Evolutionary conservation across 2,329 filamentous ascomycete species (phyloP).

Genomic region (Chrysoporthe puriensis): DNA sequence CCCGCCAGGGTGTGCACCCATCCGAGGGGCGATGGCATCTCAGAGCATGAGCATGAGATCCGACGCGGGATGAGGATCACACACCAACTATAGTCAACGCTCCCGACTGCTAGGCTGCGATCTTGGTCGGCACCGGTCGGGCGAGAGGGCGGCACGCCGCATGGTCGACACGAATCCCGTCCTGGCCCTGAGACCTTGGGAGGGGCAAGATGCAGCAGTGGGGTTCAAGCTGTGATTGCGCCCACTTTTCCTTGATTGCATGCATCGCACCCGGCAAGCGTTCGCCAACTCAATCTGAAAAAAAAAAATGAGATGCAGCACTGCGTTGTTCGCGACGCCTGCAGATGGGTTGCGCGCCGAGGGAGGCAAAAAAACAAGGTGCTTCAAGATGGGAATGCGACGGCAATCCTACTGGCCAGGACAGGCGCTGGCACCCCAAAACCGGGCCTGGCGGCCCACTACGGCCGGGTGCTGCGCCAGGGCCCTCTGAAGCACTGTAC

Average conservation of each 20-base stretch:
- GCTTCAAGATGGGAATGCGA: slow-evolving; percentile 34
- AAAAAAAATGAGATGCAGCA: neutral
- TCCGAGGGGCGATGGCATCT: neutral
- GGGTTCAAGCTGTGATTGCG: slow-evolving; percentile 9
- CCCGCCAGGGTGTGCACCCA: neutral
- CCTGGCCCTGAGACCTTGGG: slow-evolving; percentile 11
- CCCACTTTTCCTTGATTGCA: slow-evolving; percentile 20
- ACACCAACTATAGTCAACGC: neutral
- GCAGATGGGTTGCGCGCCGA: neutral
- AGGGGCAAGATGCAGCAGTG: slow-evolving; percentile 17
- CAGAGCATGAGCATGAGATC: neutral
- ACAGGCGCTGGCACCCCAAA: slow-evolving; percentile 21
- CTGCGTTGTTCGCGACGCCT: neutral
- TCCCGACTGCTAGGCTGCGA: too few species aligned
- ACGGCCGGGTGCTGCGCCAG: slow-evolving; percentile 10
- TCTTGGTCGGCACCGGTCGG: too few species aligned
- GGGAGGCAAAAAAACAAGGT: slow-evolving; percentile 32
- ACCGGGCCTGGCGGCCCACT: slow-evolving; percentile 3
- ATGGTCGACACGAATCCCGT: slow-evolving; percentile 18
- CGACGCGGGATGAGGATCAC: neutral
- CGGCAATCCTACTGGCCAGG: slow-evolving; percentile 32
- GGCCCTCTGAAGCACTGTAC: slow-evolving; percentile 1
- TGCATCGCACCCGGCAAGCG: slow-evolving; percentile 9
- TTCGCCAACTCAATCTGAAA: slow-evolving; percentile 1
- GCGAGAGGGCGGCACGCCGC: neutral